Conservation (phyloP, 73 alveolate species). For the Urostyla sp. region DNA sequence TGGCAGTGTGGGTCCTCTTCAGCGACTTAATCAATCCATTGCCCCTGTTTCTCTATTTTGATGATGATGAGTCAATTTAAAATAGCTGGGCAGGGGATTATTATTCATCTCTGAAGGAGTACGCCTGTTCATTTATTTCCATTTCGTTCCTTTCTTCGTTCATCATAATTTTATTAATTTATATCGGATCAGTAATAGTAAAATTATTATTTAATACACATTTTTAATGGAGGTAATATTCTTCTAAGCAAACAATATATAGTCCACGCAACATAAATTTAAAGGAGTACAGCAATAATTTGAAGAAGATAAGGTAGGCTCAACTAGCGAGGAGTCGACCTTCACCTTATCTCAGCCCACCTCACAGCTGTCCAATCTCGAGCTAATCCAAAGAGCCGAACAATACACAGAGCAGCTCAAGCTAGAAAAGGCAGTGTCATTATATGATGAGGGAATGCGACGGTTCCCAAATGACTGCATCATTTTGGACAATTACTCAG, state of each 20-base stretch:
- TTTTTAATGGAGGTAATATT: too few species aligned
- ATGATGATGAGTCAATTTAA: too few species aligned
- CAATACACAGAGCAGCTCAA: conserved; percentile 14
- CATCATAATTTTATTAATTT: too few species aligned
- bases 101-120: too few species aligned
- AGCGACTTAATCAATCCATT: too few species aligned
- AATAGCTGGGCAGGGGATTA: too few species aligned
- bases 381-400: conserved; percentile 46
- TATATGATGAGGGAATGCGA: conserved; percentile 46
- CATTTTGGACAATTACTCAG: conserved; percentile 46
- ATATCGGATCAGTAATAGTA: too few species aligned
- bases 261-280: not conserved
- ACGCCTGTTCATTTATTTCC: too few species aligned
- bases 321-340: conserved; percentile 32
- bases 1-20: too few species aligned
- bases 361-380: conserved; percentile 44
- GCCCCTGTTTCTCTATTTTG: too few species aligned
- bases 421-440: conserved; percentile 51
- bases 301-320: conserved; percentile 33
- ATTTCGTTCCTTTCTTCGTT: too few species aligned
- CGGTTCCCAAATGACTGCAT: conserved; percentile 53
- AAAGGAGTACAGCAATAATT: not conserved
- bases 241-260: not conserved
- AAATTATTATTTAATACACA: too few species aligned
- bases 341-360: not conserved